Evolutionary conservation across 257 asterid species (phyloP).

Genomic region (Avicennia marina): DNA sequence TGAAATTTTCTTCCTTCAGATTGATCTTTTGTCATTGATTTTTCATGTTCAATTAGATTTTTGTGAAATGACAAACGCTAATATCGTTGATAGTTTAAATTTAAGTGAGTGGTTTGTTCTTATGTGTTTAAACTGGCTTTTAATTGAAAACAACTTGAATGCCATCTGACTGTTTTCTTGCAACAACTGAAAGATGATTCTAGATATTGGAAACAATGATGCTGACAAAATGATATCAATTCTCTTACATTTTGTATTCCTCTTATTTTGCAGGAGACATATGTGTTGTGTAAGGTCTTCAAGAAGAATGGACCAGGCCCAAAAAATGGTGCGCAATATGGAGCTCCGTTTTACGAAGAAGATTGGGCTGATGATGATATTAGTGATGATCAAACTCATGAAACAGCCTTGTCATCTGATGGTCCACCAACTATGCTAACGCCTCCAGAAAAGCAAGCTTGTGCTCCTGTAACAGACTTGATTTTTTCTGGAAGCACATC

Average conservation of each 20-base stretch:
- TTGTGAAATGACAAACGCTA: too few relatives aligned
- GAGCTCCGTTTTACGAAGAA: slow-evolving; percentile 82
- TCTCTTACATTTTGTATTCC: slow-evolving; percentile 15
- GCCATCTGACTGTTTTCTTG: too few relatives aligned
- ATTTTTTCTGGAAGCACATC: slow-evolving; percentile 21
- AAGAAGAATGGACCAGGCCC: slow-evolving; percentile 85
- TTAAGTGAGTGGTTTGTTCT: too few relatives aligned
- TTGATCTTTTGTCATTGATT: too few relatives aligned
- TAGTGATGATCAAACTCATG: slow-evolving; percentile 16
- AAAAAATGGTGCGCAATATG: slow-evolving; percentile 84
- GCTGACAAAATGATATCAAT: not conserved
- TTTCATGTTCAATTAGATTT: too few relatives aligned
- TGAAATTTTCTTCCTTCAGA: too few relatives aligned
- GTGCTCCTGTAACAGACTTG: slow-evolving; percentile 19
- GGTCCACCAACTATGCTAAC: slow-evolving; percentile 13
- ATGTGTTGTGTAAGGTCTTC: slow-evolving; percentile 74
- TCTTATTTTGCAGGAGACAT: slow-evolving; percentile 46
- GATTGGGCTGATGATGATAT: slow-evolving; percentile 67
- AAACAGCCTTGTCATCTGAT: slow-evolving; percentile 22
- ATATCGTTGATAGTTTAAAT: too few relatives aligned
- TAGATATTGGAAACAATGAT: too few relatives aligned
- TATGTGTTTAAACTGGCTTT: too few relatives aligned
- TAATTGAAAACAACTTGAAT: too few relatives aligned
- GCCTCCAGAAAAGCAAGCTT: slow-evolving; percentile 23
- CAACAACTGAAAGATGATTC: too few relatives aligned